Evolutionary conservation across 345 rosid genomes (phyloP), one percentile per base, ranked within the genome.

Genomic region (Linum tenue): DNA sequence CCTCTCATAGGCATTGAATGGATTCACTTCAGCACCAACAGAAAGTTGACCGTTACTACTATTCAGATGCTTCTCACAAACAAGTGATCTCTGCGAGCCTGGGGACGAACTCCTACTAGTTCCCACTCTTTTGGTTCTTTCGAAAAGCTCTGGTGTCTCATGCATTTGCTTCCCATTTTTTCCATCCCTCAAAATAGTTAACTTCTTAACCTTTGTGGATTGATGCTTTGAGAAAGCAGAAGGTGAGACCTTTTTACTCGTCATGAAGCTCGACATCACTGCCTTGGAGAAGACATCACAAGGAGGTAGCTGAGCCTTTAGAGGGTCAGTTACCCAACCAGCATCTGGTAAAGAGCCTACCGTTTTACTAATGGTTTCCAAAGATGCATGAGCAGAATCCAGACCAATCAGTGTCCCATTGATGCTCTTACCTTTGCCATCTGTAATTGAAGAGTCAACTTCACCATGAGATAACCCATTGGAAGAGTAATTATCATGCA

Each of bases 281-380:
- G 77, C 78, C 76, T 81, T 88, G 44, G 96, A 92, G 81, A 92
- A 88, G 59, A 90, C 74, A 73, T 90, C 78, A 48, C 74, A 67
- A 60, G 90, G 90, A 77, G 99, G 99, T 75, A 83, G 56, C 79
- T 92, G 99, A 77, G 96, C 84, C 76, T 72, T 83, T 41, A 90
- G 79, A 73, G 99, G 99, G 71, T 92, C 80, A 75, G 75, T 66
- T 63, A 79, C 80, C 69, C 61, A 67, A 67, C 39, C 64, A 60
- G 78, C 77, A 56, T 68, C 74, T 59, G 69, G 62, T 8, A 62
- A 50, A 69, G 81, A 72, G 64, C 73, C 82, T 65, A 36, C 66
- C 50, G 41, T 76, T 61, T 71, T 50, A 69, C 65, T 77, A 63
- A 67, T 73, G 35, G 37, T 50, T 68, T 74, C 75, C 5, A 15